These are phyloP conservation scores for Saccharomycopsis amapae DNA, from an alignment of 805 yeast genomes.

Conservation along the genomic window DNA sequence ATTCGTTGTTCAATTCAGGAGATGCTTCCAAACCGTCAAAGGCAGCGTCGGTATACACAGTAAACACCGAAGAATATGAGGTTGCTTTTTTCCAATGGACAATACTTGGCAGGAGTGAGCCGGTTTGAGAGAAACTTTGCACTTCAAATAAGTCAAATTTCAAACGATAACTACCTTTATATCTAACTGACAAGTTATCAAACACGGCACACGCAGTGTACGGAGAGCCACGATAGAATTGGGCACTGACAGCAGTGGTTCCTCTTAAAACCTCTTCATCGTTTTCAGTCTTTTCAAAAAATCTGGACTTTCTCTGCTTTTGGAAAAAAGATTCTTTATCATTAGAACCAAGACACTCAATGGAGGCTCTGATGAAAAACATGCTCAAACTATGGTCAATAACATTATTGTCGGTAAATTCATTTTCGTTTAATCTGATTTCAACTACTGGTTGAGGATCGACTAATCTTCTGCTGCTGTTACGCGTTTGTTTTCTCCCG, in stretches of 20 bases:
- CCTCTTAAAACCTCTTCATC: constrained; percentile 21
- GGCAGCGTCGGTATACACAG: constrained; percentile 22
- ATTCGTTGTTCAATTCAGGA: constrained; percentile 19
- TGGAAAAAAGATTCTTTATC: constrained; percentile 18
- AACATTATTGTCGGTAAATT: constrained; percentile 1
- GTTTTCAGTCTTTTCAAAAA: constrained; percentile 9
- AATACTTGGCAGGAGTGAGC: constrained; percentile 7
- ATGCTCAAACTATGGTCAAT: constrained; percentile 19
- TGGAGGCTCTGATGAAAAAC: constrained; percentile 20
- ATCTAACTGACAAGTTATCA: constrained; percentile 20
- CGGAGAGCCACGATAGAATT: constrained; percentile 19
- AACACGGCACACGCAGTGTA: constrained; percentile 22
- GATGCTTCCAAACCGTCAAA: constrained; percentile 21
- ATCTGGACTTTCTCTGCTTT: constrained; percentile 19
- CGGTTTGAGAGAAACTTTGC: constrained; percentile 13
- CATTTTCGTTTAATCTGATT: constrained; percentile 10
- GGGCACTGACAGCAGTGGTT: constrained; percentile 21
- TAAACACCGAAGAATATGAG: constrained; percentile 13
- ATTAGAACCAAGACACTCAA: constrained; percentile 17
- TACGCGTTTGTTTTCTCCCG: constrained; percentile 20
- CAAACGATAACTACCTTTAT: constrained; percentile 20
- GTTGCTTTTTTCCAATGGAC: constrained; percentile 16
- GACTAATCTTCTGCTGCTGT: constrained; percentile 20
- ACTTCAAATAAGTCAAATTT: constrained; percentile 20
- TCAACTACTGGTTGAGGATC: constrained; percentile 23